A percentile compares a stretch with the other conserved stretches of the same genome.
phyloP scores from a whole-genome alignment of 495 filamentous ascomycete species.

The Usnea hakonensis region DNA sequence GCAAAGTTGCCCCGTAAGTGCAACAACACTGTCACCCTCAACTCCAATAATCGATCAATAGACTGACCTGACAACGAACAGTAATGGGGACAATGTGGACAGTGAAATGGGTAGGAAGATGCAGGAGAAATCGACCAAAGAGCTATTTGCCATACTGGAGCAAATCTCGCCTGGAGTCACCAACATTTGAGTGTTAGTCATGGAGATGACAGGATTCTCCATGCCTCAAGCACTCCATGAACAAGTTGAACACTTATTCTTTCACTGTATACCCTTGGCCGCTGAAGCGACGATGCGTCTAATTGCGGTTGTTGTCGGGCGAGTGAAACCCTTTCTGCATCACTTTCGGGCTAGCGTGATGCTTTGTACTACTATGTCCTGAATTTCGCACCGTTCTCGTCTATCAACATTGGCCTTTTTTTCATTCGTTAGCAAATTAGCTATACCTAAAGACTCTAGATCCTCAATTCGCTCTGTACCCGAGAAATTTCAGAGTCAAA shows the following conservation, averaged over 20 bases:
- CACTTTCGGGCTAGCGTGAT: too few species aligned
- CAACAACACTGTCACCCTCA: not conserved
- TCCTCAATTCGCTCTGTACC: not conserved
- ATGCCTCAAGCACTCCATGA: not conserved
- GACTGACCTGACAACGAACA: not conserved
- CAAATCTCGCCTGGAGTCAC: not conserved
- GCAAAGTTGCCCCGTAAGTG: constrained; percentile 17
- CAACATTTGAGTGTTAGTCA: constrained; percentile 1
- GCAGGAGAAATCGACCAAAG: constrained; percentile 1
- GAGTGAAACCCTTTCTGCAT: too few species aligned
- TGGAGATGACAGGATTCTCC: not conserved
- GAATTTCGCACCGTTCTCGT: not conserved
- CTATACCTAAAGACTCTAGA: not conserved
- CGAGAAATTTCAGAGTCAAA: not conserved
- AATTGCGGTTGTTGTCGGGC: not conserved
- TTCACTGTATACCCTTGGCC: not conserved
- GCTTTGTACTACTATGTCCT: too few species aligned
- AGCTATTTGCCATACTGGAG: constrained; percentile 3
- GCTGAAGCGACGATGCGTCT: not conserved
- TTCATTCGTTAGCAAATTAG: not conserved
- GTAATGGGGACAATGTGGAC: constrained; percentile 7
- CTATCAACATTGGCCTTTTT: not conserved
- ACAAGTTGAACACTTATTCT: not conserved
- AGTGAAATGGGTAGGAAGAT: constrained; percentile 6
- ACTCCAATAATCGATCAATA: not conserved